A percentile compares a stretch with the other conserved stretches of the same genome.
phyloP scores from a whole-genome alignment of 805 yeast genomes.

The Cyberlindnera mrakii region DNA sequence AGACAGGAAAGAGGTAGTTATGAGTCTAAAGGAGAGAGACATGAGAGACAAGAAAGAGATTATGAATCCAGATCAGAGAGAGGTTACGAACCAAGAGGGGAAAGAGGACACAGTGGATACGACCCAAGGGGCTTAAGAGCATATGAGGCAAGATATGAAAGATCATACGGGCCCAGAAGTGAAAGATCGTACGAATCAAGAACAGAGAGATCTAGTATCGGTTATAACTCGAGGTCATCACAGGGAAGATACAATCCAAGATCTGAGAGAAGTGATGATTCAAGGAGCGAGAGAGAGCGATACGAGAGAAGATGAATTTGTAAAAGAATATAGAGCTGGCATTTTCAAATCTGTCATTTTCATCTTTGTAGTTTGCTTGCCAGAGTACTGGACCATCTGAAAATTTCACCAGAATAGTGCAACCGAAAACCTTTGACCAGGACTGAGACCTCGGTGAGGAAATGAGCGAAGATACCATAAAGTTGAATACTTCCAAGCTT shows the following conservation, averaged over 20 bases:
- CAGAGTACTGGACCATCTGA: no score
- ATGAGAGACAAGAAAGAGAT: not conserved
- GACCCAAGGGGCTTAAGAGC: not conserved
- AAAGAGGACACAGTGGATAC: not conserved
- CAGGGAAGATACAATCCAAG: constrained; percentile 1
- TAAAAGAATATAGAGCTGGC: not conserved
- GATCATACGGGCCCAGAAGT: constrained; percentile 1
- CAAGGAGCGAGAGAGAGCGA: constrained; percentile 19
- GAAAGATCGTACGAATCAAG: constrained; percentile 14
- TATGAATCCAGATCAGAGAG: not conserved
- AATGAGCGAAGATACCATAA: constrained; percentile 34
- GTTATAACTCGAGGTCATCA: not conserved
- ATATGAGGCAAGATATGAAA: constrained; percentile 5
- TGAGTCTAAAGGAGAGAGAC: constrained; percentile 1
- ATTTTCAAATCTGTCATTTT: not conserved
- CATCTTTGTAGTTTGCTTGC: no score
- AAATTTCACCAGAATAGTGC: not conserved
- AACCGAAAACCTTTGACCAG: not conserved
- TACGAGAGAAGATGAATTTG: constrained; percentile 11
- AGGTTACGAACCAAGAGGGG: not conserved
- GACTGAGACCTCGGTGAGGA: not conserved
- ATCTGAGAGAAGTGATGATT: constrained; percentile 7
- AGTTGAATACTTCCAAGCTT: constrained; percentile 69
- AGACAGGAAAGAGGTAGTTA: constrained; percentile 1
- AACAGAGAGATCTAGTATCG: constrained; percentile 8